Evolutionary conservation across 116 monocot genomes (phyloP), one percentile per base, ranked within the genome.

Genomic region (Zostera marina): DNA sequence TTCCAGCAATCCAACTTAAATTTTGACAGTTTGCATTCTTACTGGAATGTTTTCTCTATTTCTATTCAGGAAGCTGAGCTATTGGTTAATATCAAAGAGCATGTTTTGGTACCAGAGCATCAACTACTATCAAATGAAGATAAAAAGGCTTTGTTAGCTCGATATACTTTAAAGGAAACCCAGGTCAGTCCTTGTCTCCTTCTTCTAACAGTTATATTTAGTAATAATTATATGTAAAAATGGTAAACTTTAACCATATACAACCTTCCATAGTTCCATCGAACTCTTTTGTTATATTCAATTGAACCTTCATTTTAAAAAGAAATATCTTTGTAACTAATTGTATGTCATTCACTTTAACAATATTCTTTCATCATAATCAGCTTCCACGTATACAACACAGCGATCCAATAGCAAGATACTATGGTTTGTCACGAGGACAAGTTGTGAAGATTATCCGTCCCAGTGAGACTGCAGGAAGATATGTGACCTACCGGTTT

Each of bases 351-450:
- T 14, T 16, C 17, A 16, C 17, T 47, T 47, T 12, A 17, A 17
- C 47, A n/a, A n/a, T n/a, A 32, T 32, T 32, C 32, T 32, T 32
- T 32, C 5, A 5, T 22, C 22, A 4, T 9, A 49, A 66, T 52
- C 68, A 87, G 82, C 81, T 87, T 66, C 87, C 82, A 10, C 68
- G 87, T n/a, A 87, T 87, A 63, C 87, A 87, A 68, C 59, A 82
- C 22, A 79, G 76, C 0, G 87, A 87, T 38, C 87, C 87, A 11
- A 66, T 87, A 54, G 79, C 82, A 54, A 78, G 87, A 66, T 87
- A 87, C 56, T 82, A 79, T 48, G 87, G 79, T 19, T 65, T 87
- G 16, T 82, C 68, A 52, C 70, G 87, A 17, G 76, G 82, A 17
- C 79, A 79, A 66, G 82, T 87, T 39, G 82, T 82, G 54, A 87